Percentiles rank a stretch among this genome's conserved stretches.
Evolutionary conservation across 192 early-diverging fungal species (phyloP).

Genomic region (Funneliformis mosseae): DNA sequence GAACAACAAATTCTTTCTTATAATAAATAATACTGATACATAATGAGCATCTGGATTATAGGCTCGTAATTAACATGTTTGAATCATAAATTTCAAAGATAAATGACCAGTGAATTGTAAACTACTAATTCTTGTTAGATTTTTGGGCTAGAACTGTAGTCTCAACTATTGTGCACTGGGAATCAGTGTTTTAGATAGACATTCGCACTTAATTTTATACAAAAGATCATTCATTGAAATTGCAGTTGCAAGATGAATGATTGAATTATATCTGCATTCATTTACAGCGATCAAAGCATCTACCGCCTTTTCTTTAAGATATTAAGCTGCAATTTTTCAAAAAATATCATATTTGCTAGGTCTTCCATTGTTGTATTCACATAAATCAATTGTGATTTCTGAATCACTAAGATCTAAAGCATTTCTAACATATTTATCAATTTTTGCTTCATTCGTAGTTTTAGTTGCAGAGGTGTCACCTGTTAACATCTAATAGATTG

Average conservation of each 20-base stretch:
- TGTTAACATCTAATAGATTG: too few relatives aligned
- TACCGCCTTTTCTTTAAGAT: background rate
- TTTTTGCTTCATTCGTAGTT: background rate
- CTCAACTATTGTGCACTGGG: background rate
- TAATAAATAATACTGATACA: too few relatives aligned
- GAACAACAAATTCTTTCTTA: background rate
- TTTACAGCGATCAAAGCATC: background rate
- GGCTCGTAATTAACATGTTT: too few relatives aligned
- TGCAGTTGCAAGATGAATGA: background rate
- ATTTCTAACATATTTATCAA: background rate
- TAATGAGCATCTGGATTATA: too few relatives aligned
- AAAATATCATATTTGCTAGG: background rate
- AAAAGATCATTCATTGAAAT: background rate
- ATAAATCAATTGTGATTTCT: background rate
- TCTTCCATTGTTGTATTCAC: background rate
- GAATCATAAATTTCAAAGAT: background rate
- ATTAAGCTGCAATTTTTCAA: background rate
- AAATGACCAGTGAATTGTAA: background rate
- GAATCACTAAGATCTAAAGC: background rate
- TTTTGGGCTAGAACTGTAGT: background rate
- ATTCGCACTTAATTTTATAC: background rate
- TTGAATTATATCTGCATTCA: background rate
- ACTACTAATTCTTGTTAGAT: background rate
- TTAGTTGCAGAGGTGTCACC: background rate
- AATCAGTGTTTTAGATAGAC: background rate